phyloP scores from a whole-genome alignment of 2,329 filamentous ascomycete genomes.

The Trichoderma afroharzianum region DNA sequence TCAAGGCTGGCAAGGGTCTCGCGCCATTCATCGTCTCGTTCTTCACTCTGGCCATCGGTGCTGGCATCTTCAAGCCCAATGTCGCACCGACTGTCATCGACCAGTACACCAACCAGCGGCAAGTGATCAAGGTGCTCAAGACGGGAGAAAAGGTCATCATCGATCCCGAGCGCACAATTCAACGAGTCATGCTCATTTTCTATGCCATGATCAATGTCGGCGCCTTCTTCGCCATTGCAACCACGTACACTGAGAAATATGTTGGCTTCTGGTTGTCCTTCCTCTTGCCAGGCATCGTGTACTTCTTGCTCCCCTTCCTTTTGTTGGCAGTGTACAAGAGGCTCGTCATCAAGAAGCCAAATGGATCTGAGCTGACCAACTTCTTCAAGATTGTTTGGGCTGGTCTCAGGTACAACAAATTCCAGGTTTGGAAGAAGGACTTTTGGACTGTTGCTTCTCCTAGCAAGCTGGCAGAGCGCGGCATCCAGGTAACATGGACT shows the following conservation, averaged over 20 bases:
- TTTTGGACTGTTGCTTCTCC: slow-evolving; percentile 15
- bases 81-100: slow-evolving; percentile 14
- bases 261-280: slow-evolving; percentile 18
- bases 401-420: slow-evolving; percentile 1
- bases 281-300: slow-evolving; percentile 16
- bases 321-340: slow-evolving; percentile 5
- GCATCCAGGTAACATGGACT: slow-evolving; percentile 7
- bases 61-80: slow-evolving; percentile 19
- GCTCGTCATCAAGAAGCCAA: slow-evolving; percentile 7
- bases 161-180: slow-evolving; percentile 16
- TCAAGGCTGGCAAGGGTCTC: slow-evolving; percentile 15
- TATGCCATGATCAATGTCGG: slow-evolving; percentile 18
- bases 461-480: slow-evolving; percentile 9
- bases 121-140: slow-evolving; percentile 18
- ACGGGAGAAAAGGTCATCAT: slow-evolving; percentile 18
- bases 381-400: slow-evolving; percentile 17
- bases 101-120: slow-evolving; percentile 14
- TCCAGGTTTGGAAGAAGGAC: slow-evolving; percentile 14
- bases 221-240: slow-evolving; percentile 16
- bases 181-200: slow-evolving; percentile 15
- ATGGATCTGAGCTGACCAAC: slow-evolving; percentile 14
- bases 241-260: slow-evolving; percentile 18
- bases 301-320: slow-evolving; percentile 12
- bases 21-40: slow-evolving; percentile 17
- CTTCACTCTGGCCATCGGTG: slow-evolving; percentile 14